phyloP scores from a whole-genome alignment of 345 rosid species.

The Garcia nutans region DNA sequence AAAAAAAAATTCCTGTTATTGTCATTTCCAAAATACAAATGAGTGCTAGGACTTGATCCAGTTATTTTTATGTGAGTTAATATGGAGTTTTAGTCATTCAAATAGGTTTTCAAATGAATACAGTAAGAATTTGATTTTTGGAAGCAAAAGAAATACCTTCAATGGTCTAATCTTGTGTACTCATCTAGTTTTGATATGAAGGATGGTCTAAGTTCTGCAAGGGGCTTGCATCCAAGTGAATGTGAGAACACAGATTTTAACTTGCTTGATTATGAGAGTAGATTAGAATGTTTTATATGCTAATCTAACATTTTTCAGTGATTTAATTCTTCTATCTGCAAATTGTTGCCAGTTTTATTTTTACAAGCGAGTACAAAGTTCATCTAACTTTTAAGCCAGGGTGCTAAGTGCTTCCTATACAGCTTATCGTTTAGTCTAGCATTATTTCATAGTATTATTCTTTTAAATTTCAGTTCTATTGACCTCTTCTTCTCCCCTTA shows the following conservation, averaged over 20 bases:
- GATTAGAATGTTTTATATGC: neutral
- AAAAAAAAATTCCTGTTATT: too few species aligned
- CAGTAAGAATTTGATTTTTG: neutral
- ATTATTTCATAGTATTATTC: neutral
- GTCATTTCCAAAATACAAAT: neutral
- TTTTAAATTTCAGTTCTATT: too few species aligned
- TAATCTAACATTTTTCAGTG: too few species aligned
- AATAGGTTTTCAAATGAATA: neutral
- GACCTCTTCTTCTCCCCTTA: neutral
- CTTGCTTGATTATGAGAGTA: neutral
- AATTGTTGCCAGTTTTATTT: neutral
- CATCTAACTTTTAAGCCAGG: neutral
- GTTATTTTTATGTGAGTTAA: neutral
- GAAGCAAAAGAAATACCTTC: too few species aligned
- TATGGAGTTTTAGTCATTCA: neutral
- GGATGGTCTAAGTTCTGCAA: neutral
- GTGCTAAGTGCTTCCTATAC: neutral
- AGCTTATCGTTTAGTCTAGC: neutral
- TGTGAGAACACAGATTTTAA: neutral
- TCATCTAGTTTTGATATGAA: neutral
- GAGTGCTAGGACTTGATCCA: neutral
- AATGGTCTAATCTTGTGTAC: neutral
- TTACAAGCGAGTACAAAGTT: neutral
- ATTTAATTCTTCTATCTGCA: neutral
- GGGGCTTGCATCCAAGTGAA: neutral